phyloP scores from a whole-genome alignment of 2,329 filamentous ascomycete species.

The Alternaria viburni region DNA sequence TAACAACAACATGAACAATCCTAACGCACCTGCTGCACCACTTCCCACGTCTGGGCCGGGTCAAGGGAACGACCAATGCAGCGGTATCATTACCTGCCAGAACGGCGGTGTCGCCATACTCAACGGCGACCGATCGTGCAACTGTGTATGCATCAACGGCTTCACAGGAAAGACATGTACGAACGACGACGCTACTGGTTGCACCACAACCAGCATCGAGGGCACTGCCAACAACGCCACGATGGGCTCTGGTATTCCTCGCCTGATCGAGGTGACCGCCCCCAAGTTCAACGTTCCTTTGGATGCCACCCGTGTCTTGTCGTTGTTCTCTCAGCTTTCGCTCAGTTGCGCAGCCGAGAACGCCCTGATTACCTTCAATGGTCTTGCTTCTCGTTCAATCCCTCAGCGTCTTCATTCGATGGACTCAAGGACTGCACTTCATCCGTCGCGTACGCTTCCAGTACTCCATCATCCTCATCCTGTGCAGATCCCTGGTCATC shows the following conservation, averaged over 20 bases:
- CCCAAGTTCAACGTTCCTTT: conserved; percentile 79
- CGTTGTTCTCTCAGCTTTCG: conserved; percentile 75
- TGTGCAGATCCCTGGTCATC: conserved; percentile 8
- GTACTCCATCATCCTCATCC: conserved; percentile 33
- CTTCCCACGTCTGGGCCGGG: conserved; percentile 23
- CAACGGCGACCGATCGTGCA: conserved; percentile 68
- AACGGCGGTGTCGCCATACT: conserved; percentile 83
- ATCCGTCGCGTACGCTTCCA: conserved; percentile 32
- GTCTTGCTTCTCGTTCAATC: conserved; percentile 42
- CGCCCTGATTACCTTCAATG: conserved; percentile 83
- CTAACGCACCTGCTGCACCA: conserved; percentile 18
- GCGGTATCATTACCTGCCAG: conserved; percentile 67
- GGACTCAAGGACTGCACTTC: conserved; percentile 22
- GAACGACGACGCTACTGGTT: conserved; percentile 57
- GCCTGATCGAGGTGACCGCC: conserved; percentile 70
- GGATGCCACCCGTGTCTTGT: conserved; percentile 70
- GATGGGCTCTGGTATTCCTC: conserved; percentile 78
- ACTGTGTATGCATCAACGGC: conserved; percentile 87
- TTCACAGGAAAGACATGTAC: conserved; percentile 73
- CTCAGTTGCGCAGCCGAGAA: conserved; percentile 87
- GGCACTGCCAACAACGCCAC: conserved; percentile 65
- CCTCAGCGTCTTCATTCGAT: conserved; percentile 21
- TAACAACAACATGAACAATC: conserved; percentile 30
- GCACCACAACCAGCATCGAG: conserved; percentile 58
- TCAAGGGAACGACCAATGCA: conserved; percentile 57